These are phyloP conservation scores for Dactylellina drechsleri DNA, from an alignment of 2,329 filamentous ascomycete species.

Conservation along the genomic window DNA sequence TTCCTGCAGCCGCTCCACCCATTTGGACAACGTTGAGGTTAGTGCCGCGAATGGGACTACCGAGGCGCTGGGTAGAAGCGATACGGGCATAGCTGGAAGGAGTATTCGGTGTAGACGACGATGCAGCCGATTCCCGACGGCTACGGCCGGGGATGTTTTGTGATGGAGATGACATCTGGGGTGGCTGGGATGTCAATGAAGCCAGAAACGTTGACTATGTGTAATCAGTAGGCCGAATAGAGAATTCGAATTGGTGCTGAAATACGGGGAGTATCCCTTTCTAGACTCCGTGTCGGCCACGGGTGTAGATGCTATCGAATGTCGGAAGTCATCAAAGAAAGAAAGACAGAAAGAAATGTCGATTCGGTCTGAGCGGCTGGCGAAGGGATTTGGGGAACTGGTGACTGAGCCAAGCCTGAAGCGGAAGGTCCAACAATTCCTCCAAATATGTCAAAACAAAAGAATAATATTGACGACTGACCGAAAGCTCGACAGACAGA, in stretches of 20 bases:
- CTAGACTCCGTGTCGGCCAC: no score
- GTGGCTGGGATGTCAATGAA: not conserved
- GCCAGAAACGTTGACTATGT: no score
- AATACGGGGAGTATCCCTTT: no score
- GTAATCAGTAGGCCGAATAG: no score
- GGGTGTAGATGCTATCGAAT: constrained; percentile 5
- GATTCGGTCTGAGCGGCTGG: constrained; percentile 26
- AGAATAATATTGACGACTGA: not conserved
- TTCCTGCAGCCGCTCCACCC: constrained; percentile 26
- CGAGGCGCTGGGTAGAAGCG: constrained; percentile 39
- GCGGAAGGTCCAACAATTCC: constrained; percentile 28
- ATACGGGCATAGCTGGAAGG: constrained; percentile 38
- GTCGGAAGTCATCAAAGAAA: constrained; percentile 45
- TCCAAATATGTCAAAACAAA: not conserved
- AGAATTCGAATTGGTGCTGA: no score
- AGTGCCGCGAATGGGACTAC: constrained; percentile 43
- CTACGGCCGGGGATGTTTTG: constrained; percentile 41
- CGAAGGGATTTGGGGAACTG: constrained; percentile 7
- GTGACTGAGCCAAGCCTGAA: constrained; percentile 19
- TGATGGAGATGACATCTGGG: constrained; percentile 42
- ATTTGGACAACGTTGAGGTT: constrained; percentile 48
- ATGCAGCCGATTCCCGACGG: constrained; percentile 41
- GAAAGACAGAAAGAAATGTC: not conserved
- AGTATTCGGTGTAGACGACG: constrained; percentile 28
- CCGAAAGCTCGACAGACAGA: not conserved